Evolutionary conservation across 2,329 filamentous ascomycete species (phyloP), one percentile per base, ranked within the genome.

Genomic region (Pseudocercospora eumusae): DNA sequence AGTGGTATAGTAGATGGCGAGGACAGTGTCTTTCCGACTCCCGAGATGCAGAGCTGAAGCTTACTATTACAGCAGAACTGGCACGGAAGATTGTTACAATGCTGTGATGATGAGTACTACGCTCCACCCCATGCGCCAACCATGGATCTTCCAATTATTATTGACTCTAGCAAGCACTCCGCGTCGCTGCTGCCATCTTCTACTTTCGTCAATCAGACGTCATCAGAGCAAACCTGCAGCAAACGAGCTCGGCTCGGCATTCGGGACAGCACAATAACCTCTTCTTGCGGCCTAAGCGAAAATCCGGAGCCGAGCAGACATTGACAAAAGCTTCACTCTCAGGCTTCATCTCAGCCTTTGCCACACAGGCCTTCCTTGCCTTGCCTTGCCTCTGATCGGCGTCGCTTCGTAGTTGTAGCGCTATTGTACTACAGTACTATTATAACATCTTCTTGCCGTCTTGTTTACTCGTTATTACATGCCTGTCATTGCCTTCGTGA

Each of bases 61-160:
- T 36, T 36, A 36, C 13, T 36, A 13, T 36, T n/a, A n/a, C n/a
- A 20, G 10, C 4, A 28, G n/a, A 25, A 10, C 2, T 47, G 18
- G 44, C 44, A n/a, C n/a, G n/a, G n/a, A n/a, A n/a, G n/a, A n/a
- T n/a, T n/a, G n/a, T n/a, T n/a, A n/a, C n/a, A n/a, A 49, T 54
- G 52, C 52, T 13, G n/a, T 40, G 52, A 54, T 54, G 52, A 54
- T 33, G 52, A 54, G 50, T 21, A 27, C 4, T 11, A 28, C 21
- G 52, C 47, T 54, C 52, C 52, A 54, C 52, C 23, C 28, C 33
- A 20, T 54, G 52, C 52, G 40, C 52, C 25, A 25, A 28, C 52
- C 6, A 31, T 31, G n/a, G 15, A 36, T n/a, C 10, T 47, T n/a
- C n/a, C n/a, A n/a, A n/a, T n/a, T n/a, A n/a, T n/a, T n/a, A n/a